phyloP scores from a whole-genome alignment of 495 filamentous ascomycete species.

The Neurospora sp. region DNA sequence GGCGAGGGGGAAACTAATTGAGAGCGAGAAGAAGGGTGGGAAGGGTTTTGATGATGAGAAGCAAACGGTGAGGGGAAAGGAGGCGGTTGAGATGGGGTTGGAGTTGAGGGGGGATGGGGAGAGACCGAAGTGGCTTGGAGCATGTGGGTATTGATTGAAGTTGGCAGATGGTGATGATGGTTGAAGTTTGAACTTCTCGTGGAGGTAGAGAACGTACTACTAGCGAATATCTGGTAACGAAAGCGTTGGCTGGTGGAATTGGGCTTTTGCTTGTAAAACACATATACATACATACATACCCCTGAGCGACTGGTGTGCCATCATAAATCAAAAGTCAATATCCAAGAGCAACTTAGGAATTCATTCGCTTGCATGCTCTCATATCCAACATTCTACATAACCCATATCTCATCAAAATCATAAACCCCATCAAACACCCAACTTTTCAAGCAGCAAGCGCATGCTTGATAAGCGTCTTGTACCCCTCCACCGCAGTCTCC shows the following conservation, averaged over 20 bases:
- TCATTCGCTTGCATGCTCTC: background rate
- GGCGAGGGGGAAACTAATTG: constrained; percentile 25
- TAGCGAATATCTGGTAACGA: background rate
- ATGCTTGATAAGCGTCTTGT: constrained; percentile 52
- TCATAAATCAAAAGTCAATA: background rate
- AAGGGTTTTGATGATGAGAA: background rate
- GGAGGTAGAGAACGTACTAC: background rate
- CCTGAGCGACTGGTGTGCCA: background rate
- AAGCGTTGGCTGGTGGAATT: background rate
- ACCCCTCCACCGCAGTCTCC: constrained; percentile 58
- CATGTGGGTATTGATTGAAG: background rate
- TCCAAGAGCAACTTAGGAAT: background rate
- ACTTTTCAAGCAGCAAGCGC: background rate
- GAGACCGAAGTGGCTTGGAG: background rate
- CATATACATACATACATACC: background rate
- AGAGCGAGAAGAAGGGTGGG: constrained; percentile 5
- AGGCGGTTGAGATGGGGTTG: constrained; percentile 18
- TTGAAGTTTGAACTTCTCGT: background rate
- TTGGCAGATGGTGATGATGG: background rate
- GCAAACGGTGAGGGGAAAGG: constrained; percentile 2
- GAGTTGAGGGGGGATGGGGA: background rate
- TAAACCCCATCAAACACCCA: background rate
- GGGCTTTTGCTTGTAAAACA: background rate
- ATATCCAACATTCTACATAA: background rate
- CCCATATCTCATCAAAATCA: background rate